Conservation (phyloP, 345 rosid genomes). For the Arabidopsis arenosa region DNA sequence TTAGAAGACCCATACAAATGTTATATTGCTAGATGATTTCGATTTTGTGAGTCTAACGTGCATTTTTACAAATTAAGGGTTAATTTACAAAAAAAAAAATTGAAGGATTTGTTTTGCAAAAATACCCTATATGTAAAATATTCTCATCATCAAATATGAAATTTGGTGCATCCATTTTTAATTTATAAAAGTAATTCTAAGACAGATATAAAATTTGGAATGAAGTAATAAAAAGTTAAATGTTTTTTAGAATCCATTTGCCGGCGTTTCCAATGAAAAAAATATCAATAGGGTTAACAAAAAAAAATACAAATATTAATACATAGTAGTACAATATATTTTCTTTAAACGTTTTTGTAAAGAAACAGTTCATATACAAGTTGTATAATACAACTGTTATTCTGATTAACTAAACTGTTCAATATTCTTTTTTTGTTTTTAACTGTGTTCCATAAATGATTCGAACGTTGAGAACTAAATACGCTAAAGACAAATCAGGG, state of each 20-base stretch:
- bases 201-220: background rate
- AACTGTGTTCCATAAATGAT: background rate
- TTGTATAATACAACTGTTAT: constrained; percentile 1
- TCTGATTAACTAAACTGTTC: background rate
- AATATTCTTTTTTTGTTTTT: background rate
- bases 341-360: background rate
- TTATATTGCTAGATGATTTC: too few relatives aligned
- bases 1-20: too few relatives aligned
- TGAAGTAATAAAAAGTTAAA: background rate
- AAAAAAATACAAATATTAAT: background rate
- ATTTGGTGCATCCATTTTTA: too few relatives aligned
- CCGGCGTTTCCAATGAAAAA: background rate
- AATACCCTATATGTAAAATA: too few relatives aligned
- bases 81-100: too few relatives aligned
- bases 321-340: background rate
- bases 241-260: background rate
- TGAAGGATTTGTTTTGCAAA: too few relatives aligned
- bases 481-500: constrained; percentile 23
- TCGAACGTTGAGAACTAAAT: constrained; percentile 27
- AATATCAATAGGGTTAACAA: too few relatives aligned
- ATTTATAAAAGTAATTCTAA: background rate
- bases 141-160: too few relatives aligned
- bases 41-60: too few relatives aligned
- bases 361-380: background rate
- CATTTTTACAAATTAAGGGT: too few relatives aligned